Evolutionary conservation across 371 early-diverging fungal genomes (phyloP), one percentile per base, ranked within the genome.

Genomic region (Mucor plumbeus): DNA sequence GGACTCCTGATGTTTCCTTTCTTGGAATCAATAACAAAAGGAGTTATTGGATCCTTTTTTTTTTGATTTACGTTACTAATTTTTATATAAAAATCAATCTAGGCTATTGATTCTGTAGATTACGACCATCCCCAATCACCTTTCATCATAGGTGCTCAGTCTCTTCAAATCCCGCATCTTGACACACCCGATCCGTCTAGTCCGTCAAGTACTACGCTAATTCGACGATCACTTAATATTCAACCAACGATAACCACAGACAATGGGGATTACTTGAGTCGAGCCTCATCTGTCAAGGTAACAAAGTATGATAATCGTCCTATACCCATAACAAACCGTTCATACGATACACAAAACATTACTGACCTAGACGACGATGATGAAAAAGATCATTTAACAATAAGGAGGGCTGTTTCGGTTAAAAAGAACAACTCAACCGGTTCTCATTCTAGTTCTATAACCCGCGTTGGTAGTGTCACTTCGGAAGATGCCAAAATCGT

Each of bases 221-320:
- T 71, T 36, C 73, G 70, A 26, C 69, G 74, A 69, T 77, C 80
- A 39, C 71, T 80, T 9, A 71, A 72, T 67, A 58, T 80, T 19
- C 58, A 58, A 48, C 54, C 67, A 26, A 61, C 66, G 26, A 34
- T 55, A 15, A 15, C 19, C 17, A 31, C 33, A 17, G 17, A 36
- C 39, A 39, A n/a, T 10, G 14, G 17, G 11, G 44, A 34, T 13
- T 47, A 17, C 36, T 40, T 63, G 13, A 71, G 56, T 44, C 67
- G 80, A 38, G 68, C 80, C 9, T 72, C 80, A 8, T 80, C 80
- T 21, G 75, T 80, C 59, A 72, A 71, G 63, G 61, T 80, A 4
- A 68, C 71, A 1, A 80, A 80, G 69, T 77, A 77, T 47, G 79
- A 79, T 26, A 14, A 68, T 17, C 40, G 41, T 4, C 47, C 47